These are phyloP conservation scores for Naganishia cerealis DNA, from an alignment of 1,284 basidiomycete genomes.

Conservation along the genomic window DNA sequence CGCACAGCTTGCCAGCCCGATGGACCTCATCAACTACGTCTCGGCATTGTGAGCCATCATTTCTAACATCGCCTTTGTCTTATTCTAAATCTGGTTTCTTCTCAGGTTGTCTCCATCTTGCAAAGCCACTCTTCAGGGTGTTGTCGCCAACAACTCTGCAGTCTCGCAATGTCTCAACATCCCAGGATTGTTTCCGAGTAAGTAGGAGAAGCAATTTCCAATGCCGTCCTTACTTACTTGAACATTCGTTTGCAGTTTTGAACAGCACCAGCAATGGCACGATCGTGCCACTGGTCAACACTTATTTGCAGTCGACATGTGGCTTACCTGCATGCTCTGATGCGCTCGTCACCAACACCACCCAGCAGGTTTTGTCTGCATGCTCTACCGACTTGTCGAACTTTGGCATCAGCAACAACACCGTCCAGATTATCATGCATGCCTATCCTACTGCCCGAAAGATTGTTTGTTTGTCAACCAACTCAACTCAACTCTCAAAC, in stretches of 20 bases:
- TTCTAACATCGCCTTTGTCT: too few relatives aligned
- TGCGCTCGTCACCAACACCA: slow-evolving; percentile 42
- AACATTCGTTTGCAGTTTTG: slow-evolving; percentile 33
- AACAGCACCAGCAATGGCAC: slow-evolving; percentile 40
- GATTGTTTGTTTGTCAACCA: slow-evolving; percentile 48
- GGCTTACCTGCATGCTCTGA: slow-evolving; percentile 45
- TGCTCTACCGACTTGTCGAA: slow-evolving; percentile 45
- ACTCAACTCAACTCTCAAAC: slow-evolving; percentile 40
- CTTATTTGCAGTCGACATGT: slow-evolving; percentile 46
- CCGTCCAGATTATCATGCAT: slow-evolving; percentile 39
- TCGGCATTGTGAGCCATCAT: slow-evolving; percentile 20
- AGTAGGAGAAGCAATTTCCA: neutral
- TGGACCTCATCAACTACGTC: slow-evolving; percentile 28
- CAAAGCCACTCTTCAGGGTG: slow-evolving; percentile 17
- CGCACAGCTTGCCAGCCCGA: slow-evolving; percentile 19
- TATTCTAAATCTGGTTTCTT: neutral
- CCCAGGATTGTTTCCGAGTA: slow-evolving; percentile 26
- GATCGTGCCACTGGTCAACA: slow-evolving; percentile 44
- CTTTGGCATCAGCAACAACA: slow-evolving; percentile 40
- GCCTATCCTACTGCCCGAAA: slow-evolving; percentile 49
- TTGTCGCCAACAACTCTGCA: slow-evolving; percentile 25
- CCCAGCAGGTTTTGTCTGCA: slow-evolving; percentile 38
- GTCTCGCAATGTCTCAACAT: slow-evolving; percentile 29
- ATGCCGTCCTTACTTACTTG: neutral
- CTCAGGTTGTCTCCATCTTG: slow-evolving; percentile 30